Base-by-base conservation (phyloP, 2,329 filamentous ascomycete species). In the Lecanicillium sp. region DNA sequence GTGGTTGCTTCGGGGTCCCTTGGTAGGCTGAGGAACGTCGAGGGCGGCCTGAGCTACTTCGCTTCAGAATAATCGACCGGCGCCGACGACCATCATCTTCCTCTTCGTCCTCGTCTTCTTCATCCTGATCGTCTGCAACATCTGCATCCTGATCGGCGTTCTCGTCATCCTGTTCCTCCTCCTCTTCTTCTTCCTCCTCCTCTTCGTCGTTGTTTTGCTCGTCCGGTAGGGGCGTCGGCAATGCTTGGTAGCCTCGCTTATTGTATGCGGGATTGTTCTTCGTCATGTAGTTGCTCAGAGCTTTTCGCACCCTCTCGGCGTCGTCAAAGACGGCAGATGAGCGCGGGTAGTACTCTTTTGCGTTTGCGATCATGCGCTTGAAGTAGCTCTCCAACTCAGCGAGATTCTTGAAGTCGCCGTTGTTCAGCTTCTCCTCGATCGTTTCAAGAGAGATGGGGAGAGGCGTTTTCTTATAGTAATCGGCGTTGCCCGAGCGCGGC, bases 301-400 rank as follows among this genome's bases (percentile, higher is more conserved):
- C 81, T 62, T 94, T 95, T 33, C 88, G 76, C 33, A 95, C 76
- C 35, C 87, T 79, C 60, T 95, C 88, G 8, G 88, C 87, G 64
- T 95, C 87, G 31, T 87, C 82, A 55, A 83, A 90, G 28, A 84
- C 71, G 41, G 78, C 65, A 0, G 85, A 87, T 31, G 73, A 74
- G 49, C 82, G 82, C 43, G 81, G 72, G 53, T 90, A 90, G 62
- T 79, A 92, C 39, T 87, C 80, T 59, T 94, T 94, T 27, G 85
- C 86, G 54, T 94, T 95, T 47, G 79, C 74, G 40, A 94, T 83
- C 72, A 95, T 84, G 46, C 87, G 81, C 66, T 92, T 94, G 55
- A 90, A 76, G 56, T 89, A 89, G 54, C 84, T 81, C 60, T 95
- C 88, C 11, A 95, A 66, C 36, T 81, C 72, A 5, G 85, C 79